Evolutionary conservation across 805 yeast species (phyloP), one percentile per base, ranked within the genome.

Genomic region (Saturnispora kantuleensis): DNA sequence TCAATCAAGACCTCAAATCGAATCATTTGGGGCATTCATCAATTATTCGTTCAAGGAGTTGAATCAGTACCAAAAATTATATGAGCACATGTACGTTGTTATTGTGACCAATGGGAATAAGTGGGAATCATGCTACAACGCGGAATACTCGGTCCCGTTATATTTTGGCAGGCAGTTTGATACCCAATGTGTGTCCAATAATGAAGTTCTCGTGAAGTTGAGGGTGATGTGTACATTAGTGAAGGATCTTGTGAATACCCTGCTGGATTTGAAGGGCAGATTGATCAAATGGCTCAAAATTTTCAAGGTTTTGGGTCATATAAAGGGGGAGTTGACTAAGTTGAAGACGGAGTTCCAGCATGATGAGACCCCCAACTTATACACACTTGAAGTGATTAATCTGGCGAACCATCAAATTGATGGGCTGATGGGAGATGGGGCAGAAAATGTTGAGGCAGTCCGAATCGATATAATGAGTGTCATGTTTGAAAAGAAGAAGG

Each of bases 1-100:
- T n/a, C 33, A 66, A 3, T 58, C 53, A 15, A 65, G 65, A 4
- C 70, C 68, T 33, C 67, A 66, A 39, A 56, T 69, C 21, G 59
- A 61, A 11, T 79, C 68, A 41, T 70, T 73, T 44, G 71, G 68
- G 39, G 65, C 66, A 31, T 78, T 78, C 50, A 50, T 77, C 29
- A 65, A 64, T 32, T 76, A 65, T 47, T 69, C 81, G 0, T 45
- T 59, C 17, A 59, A 62, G 9, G 80, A 77, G 50, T 55, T 77
- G 15, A 51, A 50, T 3, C 53, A 51, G 4, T 67, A 67, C 45
- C 53, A 58, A 15, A 47, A 38, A 2, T 34, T 50, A 1, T 54
- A 70, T 12, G 57, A 62, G 11, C 64, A 56, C 44, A 53, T 76
- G 26, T 65, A 65, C 48, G 70, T 50, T 16, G n/a, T n/a, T 4